Conservation (phyloP, 2,329 filamentous ascomycete species). For the Pseudopithomyces chartarum region DNA sequence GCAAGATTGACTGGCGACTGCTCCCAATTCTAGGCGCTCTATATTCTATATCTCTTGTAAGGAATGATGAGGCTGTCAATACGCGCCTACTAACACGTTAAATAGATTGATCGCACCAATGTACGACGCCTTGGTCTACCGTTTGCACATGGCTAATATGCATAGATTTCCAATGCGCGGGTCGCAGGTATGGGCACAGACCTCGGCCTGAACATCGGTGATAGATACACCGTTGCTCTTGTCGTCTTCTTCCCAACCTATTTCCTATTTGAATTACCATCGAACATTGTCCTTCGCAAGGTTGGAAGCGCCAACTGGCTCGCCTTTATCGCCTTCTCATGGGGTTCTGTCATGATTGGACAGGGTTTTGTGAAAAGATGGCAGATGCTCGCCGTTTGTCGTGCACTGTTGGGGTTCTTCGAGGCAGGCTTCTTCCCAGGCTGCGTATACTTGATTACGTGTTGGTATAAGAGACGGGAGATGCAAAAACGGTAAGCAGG, state of each 20-base stretch:
- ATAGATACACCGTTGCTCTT: conserved; percentile 30
- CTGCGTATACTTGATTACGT: conserved; percentile 34
- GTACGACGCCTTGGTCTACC: conserved; percentile 1
- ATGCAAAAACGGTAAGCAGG: conserved; percentile 25
- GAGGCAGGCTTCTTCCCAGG: conserved; percentile 11
- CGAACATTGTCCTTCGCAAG: conserved; percentile 28
- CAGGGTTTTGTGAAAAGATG: conserved; percentile 32
- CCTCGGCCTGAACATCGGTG: conserved; percentile 24
- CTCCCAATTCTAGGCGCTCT: conserved; percentile 17
- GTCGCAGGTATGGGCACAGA: conserved; percentile 34
- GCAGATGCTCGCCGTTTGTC: conserved; percentile 6
- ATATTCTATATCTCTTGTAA: conserved; percentile 14
- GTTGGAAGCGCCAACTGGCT: conserved; percentile 36
- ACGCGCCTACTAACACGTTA: background rate
- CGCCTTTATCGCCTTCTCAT: conserved; percentile 27
- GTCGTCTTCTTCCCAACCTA: conserved; percentile 36
- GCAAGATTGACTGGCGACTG: conserved; percentile 20
- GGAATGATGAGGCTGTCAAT: background rate
- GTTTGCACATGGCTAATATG: background rate
- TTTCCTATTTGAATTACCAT: conserved; percentile 4
- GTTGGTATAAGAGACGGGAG: conserved; percentile 33
- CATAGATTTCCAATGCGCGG: conserved; percentile 29
- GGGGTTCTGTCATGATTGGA: conserved; percentile 34
- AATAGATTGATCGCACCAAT: conserved; percentile 22
- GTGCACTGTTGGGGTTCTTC: background rate